A percentile compares a stretch with the other conserved stretches of the same genome.
phyloP scores from a whole-genome alignment of 2,329 filamentous ascomycete species.

The Blumeriella jaapii region DNA sequence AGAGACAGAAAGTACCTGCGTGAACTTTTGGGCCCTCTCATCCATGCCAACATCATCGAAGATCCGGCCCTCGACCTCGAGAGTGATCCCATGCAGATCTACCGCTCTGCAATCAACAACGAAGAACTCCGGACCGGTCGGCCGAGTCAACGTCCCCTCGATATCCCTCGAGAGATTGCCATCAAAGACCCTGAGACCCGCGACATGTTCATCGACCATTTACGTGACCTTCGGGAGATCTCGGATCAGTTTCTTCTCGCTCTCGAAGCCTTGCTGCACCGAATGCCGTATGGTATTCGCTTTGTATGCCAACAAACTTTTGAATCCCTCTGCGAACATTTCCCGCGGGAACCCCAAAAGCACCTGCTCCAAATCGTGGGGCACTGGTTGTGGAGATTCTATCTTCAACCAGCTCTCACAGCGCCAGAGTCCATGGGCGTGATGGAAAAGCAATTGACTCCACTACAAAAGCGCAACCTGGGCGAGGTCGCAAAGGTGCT shows the following conservation, averaged over 20 bases:
- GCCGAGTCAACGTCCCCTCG: slow-evolving; percentile 67
- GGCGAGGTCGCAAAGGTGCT: slow-evolving; percentile 86
- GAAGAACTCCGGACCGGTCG: slow-evolving; percentile 88
- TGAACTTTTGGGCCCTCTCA: slow-evolving; percentile 71
- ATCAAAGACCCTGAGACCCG: slow-evolving; percentile 91
- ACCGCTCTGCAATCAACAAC: slow-evolving; percentile 89
- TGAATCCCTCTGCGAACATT: slow-evolving; percentile 63
- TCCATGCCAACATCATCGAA: slow-evolving; percentile 87
- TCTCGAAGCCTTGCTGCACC: slow-evolving; percentile 71
- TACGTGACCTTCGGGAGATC: slow-evolving; percentile 88
- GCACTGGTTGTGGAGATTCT: slow-evolving; percentile 89
- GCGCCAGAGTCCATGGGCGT: slow-evolving; percentile 89
- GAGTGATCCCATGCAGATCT: slow-evolving; percentile 95
- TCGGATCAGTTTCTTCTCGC: slow-evolving; percentile 79
- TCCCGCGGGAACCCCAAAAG: slow-evolving; percentile 67
- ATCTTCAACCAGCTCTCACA: slow-evolving; percentile 80
- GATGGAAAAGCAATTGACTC: slow-evolving; percentile 77
- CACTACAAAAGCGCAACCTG: slow-evolving; percentile 86
- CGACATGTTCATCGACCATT: slow-evolving; percentile 83
- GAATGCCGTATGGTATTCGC: slow-evolving; percentile 86
- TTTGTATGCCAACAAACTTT: slow-evolving; percentile 83
- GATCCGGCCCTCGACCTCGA: slow-evolving; percentile 86
- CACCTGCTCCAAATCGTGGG: slow-evolving; percentile 73
- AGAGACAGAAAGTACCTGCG: slow-evolving; percentile 86
- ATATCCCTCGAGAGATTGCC: slow-evolving; percentile 84